phyloP scores from a whole-genome alignment of 2,329 filamentous ascomycete species.

The Xylariaceae sp. region DNA sequence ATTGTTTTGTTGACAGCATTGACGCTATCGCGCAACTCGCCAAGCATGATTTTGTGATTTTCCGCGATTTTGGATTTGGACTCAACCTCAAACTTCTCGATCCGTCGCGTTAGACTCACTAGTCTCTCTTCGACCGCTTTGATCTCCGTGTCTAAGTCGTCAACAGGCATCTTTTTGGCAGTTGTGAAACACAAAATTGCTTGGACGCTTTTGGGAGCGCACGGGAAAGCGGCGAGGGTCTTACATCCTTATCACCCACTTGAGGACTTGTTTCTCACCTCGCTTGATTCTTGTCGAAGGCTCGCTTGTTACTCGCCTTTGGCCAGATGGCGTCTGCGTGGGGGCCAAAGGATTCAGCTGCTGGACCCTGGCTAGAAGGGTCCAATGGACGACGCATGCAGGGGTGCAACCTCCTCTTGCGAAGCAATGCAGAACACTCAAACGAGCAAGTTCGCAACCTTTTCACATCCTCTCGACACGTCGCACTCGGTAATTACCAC shows the following conservation, averaged over 20 bases:
- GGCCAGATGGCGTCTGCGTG: too few relatives aligned
- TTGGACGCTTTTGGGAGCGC: neutral
- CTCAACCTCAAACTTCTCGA: neutral
- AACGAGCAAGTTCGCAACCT: too few relatives aligned
- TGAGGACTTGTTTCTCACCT: neutral
- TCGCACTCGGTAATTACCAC: neutral
- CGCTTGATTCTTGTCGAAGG: neutral
- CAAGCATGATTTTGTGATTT: neutral
- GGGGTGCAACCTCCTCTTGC: neutral
- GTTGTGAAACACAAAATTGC: neutral
- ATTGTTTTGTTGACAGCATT: neutral
- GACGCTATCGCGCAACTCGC: neutral
- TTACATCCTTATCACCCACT: neutral
- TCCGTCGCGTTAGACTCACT: neutral
- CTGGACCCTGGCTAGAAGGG: neutral
- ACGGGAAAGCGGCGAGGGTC: neutral
- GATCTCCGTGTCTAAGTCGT: neutral
- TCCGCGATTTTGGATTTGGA: neutral
- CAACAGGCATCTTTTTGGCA: neutral
- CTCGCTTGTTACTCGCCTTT: too few relatives aligned
- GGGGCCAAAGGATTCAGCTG: neutral
- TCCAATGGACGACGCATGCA: neutral
- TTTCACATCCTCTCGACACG: neutral
- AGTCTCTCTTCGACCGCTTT: neutral
- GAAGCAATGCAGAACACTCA: neutral